Evolutionary conservation across 805 yeast species (phyloP).

Genomic region (Scheffersomyces stipitis): DNA sequence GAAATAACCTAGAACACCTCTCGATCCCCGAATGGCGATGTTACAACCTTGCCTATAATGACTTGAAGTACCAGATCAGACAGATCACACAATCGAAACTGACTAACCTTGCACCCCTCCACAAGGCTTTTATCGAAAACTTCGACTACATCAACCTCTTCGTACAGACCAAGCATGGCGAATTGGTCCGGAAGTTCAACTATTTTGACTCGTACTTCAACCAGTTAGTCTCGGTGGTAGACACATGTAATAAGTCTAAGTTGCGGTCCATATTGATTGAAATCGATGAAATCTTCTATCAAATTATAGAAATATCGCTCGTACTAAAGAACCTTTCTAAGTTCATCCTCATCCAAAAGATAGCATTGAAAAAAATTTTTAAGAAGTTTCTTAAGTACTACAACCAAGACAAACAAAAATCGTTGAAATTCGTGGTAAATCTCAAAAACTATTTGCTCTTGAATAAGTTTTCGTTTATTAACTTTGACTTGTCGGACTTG

Average conservation of each 20-base stretch:
- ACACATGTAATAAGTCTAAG: conserved; percentile 1
- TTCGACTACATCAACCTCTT: conserved; percentile 63
- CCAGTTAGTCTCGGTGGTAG: conserved; percentile 1
- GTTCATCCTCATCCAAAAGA: conserved; percentile 69
- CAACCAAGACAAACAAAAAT: conserved; percentile 15
- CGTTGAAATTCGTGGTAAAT: conserved; percentile 23
- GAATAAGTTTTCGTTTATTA: conserved; percentile 56
- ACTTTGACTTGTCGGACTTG: conserved; percentile 57
- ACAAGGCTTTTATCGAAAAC: conserved; percentile 49
- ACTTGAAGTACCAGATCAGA: conserved; percentile 65
- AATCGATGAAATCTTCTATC: conserved; percentile 30
- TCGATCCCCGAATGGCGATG: conserved; percentile 88
- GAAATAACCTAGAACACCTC: conserved; percentile 67
- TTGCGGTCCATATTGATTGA: conserved; percentile 9
- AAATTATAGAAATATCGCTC: conserved; percentile 44
- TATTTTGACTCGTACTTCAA: conserved; percentile 19
- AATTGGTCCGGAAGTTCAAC: conserved; percentile 51
- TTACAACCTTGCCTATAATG: conserved; percentile 82
- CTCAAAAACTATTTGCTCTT: conserved; percentile 35
- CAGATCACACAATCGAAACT: conserved; percentile 43
- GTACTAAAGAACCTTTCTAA: conserved; percentile 63
- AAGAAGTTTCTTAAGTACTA: conserved; percentile 63
- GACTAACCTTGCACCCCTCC: conserved; percentile 31
- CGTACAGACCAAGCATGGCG: conserved; percentile 66
- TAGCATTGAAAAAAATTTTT: conserved; percentile 69